phyloP scores from a whole-genome alignment of 768 basidiomycete genomes.

The Russula olivacea region DNA sequence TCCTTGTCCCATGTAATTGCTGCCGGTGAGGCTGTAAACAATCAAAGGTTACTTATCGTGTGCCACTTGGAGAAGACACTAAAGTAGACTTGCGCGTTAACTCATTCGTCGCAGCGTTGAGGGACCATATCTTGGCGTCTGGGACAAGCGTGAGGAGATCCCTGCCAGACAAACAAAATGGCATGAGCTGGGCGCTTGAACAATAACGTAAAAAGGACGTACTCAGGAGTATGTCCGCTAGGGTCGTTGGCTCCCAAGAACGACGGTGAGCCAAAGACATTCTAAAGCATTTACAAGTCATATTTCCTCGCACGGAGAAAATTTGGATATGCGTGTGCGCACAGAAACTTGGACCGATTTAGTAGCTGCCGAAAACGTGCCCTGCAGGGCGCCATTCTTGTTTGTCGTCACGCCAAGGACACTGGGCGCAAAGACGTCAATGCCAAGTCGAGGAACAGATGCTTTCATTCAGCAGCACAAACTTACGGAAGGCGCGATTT shows the following conservation, averaged over 20 bases:
- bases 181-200: background rate
- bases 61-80: background rate
- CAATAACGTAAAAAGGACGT: background rate
- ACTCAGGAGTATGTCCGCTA: background rate
- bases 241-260: slow-evolving; percentile 1
- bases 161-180: background rate
- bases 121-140: slow-evolving; percentile 3
- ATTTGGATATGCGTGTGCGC: background rate
- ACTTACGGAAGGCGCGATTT: background rate
- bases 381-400: background rate
- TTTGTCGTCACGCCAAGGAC: background rate
- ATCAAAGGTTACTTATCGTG: background rate
- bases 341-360: slow-evolving; percentile 1
- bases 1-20: background rate
- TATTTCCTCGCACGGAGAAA: too few relatives aligned
- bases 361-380: background rate
- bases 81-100: slow-evolving; percentile 6
- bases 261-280: background rate
- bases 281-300: background rate
- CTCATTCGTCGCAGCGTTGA: background rate
- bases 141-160: background rate
- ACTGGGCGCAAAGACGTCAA: background rate
- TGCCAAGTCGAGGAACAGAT: background rate
- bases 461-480: background rate
- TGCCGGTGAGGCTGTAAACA: background rate